Evolutionary conservation across 495 filamentous ascomycete species (phyloP).

Genomic region (Neurospora sp.): DNA sequence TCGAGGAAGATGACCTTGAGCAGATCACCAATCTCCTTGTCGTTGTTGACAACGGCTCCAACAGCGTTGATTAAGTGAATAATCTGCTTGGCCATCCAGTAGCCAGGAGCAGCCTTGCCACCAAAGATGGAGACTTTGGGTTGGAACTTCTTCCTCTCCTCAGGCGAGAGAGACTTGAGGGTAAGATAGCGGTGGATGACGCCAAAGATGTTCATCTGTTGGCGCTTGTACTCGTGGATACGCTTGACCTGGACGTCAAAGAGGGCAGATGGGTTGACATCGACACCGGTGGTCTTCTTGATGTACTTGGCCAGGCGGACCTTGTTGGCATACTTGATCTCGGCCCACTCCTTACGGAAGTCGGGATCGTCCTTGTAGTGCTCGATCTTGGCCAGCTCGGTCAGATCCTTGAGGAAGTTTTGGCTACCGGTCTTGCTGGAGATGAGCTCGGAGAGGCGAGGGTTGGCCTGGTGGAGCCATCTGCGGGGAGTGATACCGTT

Average conservation of each 20-base stretch:
- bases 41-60: conserved; percentile 82
- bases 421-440: conserved; percentile 75
- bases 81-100: conserved; percentile 99
- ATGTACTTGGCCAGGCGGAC: conserved; percentile 83
- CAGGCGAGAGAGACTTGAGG: conserved; percentile 74
- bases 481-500: conserved; percentile 93
- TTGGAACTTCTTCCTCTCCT: conserved; percentile 77
- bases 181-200: conserved; percentile 90
- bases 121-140: conserved; percentile 97
- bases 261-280: conserved; percentile 75
- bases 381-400: conserved; percentile 74
- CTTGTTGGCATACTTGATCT: conserved; percentile 66
- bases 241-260: conserved; percentile 98
- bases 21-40: conserved; percentile 82
- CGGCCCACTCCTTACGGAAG: conserved; percentile 85
- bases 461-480: conserved; percentile 98
- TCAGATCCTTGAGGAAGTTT: conserved; percentile 81
- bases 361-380: conserved; percentile 67
- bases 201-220: conserved; percentile 98
- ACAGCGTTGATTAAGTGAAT: conserved; percentile 95
- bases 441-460: conserved; percentile 82
- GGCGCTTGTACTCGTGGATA: conserved; percentile 98
- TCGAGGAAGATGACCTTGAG: conserved; percentile 95
- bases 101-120: conserved; percentile 93
- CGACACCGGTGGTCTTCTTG: conserved; percentile 64